Evolutionary conservation across 169 alveolate species (phyloP).

Genomic region (Plasmodium knowlesi): DNA sequence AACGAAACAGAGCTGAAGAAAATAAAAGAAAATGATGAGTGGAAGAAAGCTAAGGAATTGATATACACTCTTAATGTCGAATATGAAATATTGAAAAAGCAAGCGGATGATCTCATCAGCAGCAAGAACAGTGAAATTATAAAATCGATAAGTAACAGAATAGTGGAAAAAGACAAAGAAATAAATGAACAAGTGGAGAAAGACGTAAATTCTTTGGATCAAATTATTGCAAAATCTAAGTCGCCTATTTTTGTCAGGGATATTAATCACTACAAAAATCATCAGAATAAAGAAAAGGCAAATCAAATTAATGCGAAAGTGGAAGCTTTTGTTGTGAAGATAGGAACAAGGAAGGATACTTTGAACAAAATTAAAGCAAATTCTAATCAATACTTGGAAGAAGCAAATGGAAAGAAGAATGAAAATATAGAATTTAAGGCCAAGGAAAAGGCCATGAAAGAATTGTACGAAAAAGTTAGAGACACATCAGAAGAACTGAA

Average conservation of each 20-base stretch:
- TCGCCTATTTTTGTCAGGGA: neutral
- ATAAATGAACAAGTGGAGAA: neutral
- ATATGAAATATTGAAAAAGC: constrained; percentile 12
- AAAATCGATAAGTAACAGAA: neutral
- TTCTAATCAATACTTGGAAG: neutral
- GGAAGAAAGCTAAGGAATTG: neutral
- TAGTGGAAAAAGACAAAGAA: neutral
- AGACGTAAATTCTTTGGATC: neutral
- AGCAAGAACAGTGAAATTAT: neutral
- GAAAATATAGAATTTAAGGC: neutral
- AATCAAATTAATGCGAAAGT: neutral
- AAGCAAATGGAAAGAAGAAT: neutral
- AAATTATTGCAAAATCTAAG: neutral
- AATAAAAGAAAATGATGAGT: constrained; percentile 16
- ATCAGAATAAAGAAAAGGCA: neutral
- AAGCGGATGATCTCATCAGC: neutral
- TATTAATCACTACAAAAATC: neutral
- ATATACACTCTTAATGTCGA: neutral
- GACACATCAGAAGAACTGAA: neutral
- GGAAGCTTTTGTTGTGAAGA: neutral
- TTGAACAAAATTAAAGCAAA: neutral
- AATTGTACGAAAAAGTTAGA: neutral
- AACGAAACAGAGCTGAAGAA: neutral
- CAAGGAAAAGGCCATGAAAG: constrained; percentile 10
- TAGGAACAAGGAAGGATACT: neutral